Evolutionary conservation across 768 basidiomycete genomes (phyloP).

Genomic region (Calocybe cyanea): DNA sequence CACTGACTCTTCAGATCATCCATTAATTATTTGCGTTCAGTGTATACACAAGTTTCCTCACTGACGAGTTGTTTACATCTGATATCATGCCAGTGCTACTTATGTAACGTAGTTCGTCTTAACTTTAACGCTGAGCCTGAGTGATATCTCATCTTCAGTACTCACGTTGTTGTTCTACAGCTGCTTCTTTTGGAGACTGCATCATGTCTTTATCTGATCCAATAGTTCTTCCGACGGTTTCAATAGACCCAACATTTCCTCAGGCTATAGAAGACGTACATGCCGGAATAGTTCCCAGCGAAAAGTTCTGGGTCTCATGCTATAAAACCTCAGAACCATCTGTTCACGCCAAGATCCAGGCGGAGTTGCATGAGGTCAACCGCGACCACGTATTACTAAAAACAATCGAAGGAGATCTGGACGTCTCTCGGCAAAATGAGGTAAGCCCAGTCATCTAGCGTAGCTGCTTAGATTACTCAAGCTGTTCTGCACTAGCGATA

Average conservation of each 20-base stretch:
- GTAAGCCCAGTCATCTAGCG: slow-evolving; percentile 22
- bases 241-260: slow-evolving; percentile 58
- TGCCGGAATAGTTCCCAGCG: slow-evolving; percentile 49
- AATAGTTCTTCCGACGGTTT: slow-evolving; percentile 45
- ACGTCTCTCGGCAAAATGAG: slow-evolving; percentile 27
- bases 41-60: no score
- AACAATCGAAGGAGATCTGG: slow-evolving; percentile 44
- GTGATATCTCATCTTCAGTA: no score
- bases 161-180: no score
- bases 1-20: no score
- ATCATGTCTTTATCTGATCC: no score
- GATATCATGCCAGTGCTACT: no score
- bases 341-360: slow-evolving; percentile 62
- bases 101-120: no score
- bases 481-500: slow-evolving; percentile 29
- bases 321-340: slow-evolving; percentile 52
- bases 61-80: no score
- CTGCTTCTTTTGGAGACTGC: no score
- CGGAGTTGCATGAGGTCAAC: slow-evolving; percentile 50
- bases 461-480: background rate
- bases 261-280: slow-evolving; percentile 61
- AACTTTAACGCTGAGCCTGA: no score
- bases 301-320: slow-evolving; percentile 74
- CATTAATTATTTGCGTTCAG: no score
- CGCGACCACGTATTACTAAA: slow-evolving; percentile 44